These are phyloP conservation scores for Rubroboletus satanas DNA, from an alignment of 768 basidiomycete species.

Conservation along the genomic window DNA sequence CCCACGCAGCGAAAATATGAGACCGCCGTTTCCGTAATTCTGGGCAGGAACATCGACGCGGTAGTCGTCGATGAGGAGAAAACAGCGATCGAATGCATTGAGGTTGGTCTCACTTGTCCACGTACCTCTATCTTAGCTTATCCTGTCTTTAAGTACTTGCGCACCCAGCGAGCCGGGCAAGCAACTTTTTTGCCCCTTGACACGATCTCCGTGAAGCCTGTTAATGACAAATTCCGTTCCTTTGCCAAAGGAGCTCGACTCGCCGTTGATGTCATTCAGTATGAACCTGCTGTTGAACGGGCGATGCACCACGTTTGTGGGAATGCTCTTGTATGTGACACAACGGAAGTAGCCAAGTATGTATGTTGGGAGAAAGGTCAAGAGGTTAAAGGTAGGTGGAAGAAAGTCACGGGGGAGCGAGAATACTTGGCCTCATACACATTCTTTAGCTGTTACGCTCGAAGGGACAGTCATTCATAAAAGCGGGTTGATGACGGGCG, in stretches of 20 bases:
- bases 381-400: constrained; percentile 85
- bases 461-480: constrained; percentile 98
- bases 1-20: constrained; percentile 92
- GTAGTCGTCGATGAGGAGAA: constrained; percentile 96
- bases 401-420: constrained; percentile 40
- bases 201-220: constrained; percentile 89
- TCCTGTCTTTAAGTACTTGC: constrained; percentile 67
- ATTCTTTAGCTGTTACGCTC: constrained; percentile 77
- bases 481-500: constrained; percentile 96
- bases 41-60: constrained; percentile 93
- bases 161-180: constrained; percentile 90
- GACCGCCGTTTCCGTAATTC: constrained; percentile 82
- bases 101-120: constrained; percentile 45
- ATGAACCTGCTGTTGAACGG: constrained; percentile 80
- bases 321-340: constrained; percentile 91
- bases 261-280: constrained; percentile 82
- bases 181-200: constrained; percentile 99
- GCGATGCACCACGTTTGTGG: constrained; percentile 98
- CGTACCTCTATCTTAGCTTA: background rate
- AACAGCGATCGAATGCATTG: constrained; percentile 96
- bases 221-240: constrained; percentile 91
- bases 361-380: constrained; percentile 93
- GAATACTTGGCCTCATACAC: background rate
- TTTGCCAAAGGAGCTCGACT: constrained; percentile 85
- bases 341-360: constrained; percentile 86